Evolutionary conservation across 202 grass and related monocot species (phyloP), one percentile per base, ranked within the genome.

Genomic region (Dendrocalamus latiflorus): DNA sequence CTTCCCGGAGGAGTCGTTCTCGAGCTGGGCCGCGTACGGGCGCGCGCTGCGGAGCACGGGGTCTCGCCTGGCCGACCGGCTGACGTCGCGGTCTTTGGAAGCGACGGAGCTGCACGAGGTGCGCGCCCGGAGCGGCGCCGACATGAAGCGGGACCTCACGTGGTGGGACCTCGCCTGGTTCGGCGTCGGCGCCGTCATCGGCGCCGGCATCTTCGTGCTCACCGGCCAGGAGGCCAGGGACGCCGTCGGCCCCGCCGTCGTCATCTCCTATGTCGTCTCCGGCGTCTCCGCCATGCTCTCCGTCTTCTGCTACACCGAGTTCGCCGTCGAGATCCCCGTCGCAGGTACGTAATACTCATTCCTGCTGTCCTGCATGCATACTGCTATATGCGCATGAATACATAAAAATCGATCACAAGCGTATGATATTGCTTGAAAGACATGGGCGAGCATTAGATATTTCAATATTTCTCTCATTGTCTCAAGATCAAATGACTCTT

Each of bases 261-360:
- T 94, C 51, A 4, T 94, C 38, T 97, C 94, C 17, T 97, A 89
- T 70, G 88, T 91, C 41, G 75, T 94, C 68, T 94, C 94, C 48
- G 92, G 94, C 76, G 9, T 98, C 63, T 98, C 95, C 33, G 95
- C 95, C 88, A 94, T 98, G 95, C 95, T 98, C 74, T 93, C 92
- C 48, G 92, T 94, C 79, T 98, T 98, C 87, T 98, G 95, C 86
- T 98, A 98, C 87, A 94, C 95, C 17, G 95, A 98, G 89, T 98
- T 98, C 79, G 92, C 90, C 49, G 92, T 94, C 70, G 92, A 98
- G 88, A 94, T 98, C 65, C 95, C 92, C 49, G 90, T 92, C 43
- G 95, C 95, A 42, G 90, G 94, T 97, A 36, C 43, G 43, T 45
- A 45, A 45, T 45, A 16, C 45, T 25, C 4, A 1, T 5, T 2